Percentiles rank a stretch among this genome's conserved stretches.
phyloP scores from a whole-genome alignment of 2,329 filamentous ascomycete genomes.

The Alternaria gaisen region DNA sequence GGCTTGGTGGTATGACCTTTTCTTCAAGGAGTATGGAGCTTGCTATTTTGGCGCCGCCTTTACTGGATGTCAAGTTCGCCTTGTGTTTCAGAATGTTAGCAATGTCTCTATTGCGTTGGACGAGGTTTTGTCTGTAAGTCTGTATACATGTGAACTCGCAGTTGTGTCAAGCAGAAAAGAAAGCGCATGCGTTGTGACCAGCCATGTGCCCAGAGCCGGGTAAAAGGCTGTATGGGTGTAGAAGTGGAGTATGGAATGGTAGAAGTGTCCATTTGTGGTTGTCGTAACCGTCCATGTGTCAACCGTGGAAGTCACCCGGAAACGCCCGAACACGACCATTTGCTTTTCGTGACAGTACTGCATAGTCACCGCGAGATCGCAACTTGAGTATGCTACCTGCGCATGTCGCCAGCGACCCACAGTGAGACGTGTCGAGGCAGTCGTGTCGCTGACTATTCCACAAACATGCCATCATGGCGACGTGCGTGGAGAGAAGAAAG shows the following conservation, averaged over 20 bases:
- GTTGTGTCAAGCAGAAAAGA: not conserved
- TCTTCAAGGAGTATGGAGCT: not conserved
- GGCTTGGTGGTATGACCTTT: not conserved
- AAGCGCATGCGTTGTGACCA: not conserved
- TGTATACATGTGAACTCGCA: not conserved
- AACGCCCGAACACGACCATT: constrained; percentile 8
- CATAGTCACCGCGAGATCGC: not conserved
- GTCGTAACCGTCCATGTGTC: constrained; percentile 5
- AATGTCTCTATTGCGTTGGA: not conserved
- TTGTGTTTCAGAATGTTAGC: not conserved
- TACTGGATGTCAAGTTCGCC: too few relatives aligned
- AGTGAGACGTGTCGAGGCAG: not conserved
- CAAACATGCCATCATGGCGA: not conserved
- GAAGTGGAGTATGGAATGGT: not conserved
- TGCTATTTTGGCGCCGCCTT: not conserved
- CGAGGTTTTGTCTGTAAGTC: not conserved
- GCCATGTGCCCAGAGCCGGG: not conserved
- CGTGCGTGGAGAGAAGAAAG: not conserved
- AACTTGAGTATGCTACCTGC: not conserved
- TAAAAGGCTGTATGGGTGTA: not conserved
- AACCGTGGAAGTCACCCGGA: constrained; percentile 1
- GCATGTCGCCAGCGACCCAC: not conserved
- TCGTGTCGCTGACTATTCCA: not conserved
- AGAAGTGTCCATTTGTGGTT: constrained; percentile 12
- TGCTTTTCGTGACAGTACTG: not conserved